Base-by-base conservation (phyloP, 2,329 filamentous ascomycete genomes). In the Dactylellina cionopaga region DNA sequence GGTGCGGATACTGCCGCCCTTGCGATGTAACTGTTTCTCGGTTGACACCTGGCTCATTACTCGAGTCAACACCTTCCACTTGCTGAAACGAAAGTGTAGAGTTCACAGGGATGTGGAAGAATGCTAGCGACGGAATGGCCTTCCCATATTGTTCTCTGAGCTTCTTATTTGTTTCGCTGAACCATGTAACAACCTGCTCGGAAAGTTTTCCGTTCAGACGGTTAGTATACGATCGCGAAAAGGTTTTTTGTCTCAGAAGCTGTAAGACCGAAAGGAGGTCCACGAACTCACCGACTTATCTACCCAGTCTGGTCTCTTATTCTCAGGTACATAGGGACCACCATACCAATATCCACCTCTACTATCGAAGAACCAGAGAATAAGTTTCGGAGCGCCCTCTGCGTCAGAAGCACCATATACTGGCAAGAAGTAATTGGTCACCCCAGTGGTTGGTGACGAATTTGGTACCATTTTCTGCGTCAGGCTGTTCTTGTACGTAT, bases 291-390 rank as follows among this genome's bases (percentile, higher is more conserved):
- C 82, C 41, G 78, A 80, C 13, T 79, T 75, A 66, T 83, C 80
- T 5, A 85, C 83, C 81, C 82, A 85, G 41, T 83, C 79, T 2
- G 79, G 79, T 37, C 81, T 76, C 9, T 75, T 70, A 9, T 77
- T 65, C 15, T 78, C 78, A 24, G 75, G 56, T 2, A 75, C 54
- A 25, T 78, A 65, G 1, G 75, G 75, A 17, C 84, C 74, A 47
- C 81, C 83, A 75, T 83, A 86, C 51, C 82, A 80, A 55, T 81
- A 81, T 5, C 88, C 88, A 33, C 88, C 88, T 13, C 85, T 83
- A 62, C 83, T 86, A 76, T 92, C 90, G 76, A 92, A 91, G 80
- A 91, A 91, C 88, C 89, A 92, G 1, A 92, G 81, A 0, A 92
- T 76, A 5, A 83, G 76, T 5, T 77, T 75, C 5, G 86, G 84